Conservation (phyloP, 208 protist genomes). For the Acanthamoeba sp. region DNA sequence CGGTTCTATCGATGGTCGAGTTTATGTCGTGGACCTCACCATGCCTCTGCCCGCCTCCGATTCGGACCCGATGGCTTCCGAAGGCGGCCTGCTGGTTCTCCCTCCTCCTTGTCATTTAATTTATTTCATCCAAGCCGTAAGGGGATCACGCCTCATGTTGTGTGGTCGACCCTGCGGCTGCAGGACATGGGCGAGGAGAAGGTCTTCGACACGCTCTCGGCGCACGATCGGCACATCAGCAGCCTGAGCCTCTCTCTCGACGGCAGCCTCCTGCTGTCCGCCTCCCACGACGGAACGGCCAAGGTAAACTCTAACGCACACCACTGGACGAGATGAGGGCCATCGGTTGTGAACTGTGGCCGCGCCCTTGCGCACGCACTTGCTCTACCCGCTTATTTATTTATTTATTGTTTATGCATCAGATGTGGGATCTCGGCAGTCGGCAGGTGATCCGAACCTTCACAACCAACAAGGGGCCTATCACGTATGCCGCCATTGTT, state of each 20-base stretch:
- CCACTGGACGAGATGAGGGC: not conserved
- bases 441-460: slow-evolving; percentile 43
- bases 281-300: slow-evolving; percentile 58
- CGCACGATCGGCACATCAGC: slow-evolving; percentile 44
- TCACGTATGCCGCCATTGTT: slow-evolving; percentile 9
- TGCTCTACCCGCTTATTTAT: no score
- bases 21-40: slow-evolving; percentile 33
- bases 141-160: no score
- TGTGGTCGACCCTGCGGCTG: not conserved
- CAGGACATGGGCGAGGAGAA: slow-evolving; percentile 11
- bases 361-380: no score
- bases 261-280: slow-evolving; percentile 34
- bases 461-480: slow-evolving; percentile 61
- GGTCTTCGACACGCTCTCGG: slow-evolving; percentile 17
- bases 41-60: slow-evolving; percentile 36
- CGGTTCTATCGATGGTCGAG: slow-evolving; percentile 30
- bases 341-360: not conserved
- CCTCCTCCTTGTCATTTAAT: not conserved
- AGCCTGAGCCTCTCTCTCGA: slow-evolving; percentile 34
- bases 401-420: not conserved
- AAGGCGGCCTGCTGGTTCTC: not conserved
- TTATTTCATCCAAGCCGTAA: no score
- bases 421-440: slow-evolving; percentile 73
- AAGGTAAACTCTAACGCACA: slow-evolving; percentile 26
- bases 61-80: not conserved